Evolutionary conservation across 208 protist genomes (phyloP).

Genomic region (Zelonia costaricensis): DNA sequence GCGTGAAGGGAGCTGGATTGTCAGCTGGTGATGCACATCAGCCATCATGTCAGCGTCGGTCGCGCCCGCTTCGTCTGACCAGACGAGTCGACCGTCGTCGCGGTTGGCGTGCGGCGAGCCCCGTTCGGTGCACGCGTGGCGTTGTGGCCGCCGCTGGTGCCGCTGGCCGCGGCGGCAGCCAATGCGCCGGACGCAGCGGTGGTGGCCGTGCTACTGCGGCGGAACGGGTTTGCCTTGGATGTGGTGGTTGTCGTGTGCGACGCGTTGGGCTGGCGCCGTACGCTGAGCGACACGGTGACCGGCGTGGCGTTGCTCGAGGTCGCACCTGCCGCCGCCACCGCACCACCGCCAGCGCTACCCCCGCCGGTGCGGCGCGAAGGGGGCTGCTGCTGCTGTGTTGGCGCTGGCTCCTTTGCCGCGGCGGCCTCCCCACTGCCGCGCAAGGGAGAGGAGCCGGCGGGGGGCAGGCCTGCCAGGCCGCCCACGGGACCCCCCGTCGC

Average conservation of each 20-base stretch:
- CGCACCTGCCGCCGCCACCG: not conserved
- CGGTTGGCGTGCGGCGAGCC: too few species aligned
- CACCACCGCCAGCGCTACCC: not conserved
- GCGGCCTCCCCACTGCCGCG: not conserved
- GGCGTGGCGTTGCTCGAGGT: not conserved
- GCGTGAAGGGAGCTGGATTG: too few species aligned
- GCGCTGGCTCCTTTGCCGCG: not conserved
- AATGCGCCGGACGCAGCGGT: not conserved
- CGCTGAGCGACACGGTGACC: not conserved
- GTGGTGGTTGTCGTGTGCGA: constrained; percentile 1
- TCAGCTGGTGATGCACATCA: too few species aligned
- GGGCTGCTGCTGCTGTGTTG: too few species aligned
- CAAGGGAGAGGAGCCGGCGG: not conserved
- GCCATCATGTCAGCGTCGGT: too few species aligned
- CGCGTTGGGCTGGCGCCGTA: constrained; percentile 6
- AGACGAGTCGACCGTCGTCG: too few species aligned
- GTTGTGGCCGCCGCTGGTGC: too few species aligned
- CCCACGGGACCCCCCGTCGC: not conserved
- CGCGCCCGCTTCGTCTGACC: too few species aligned
- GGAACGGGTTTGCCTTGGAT: constrained; percentile 10
- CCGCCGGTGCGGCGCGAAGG: too few species aligned
- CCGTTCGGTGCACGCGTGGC: too few species aligned
- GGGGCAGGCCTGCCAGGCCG: not conserved
- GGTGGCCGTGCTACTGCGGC: constrained; percentile 9
- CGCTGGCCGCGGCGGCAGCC: not conserved